Evolutionary conservation across 2,329 filamentous ascomycete genomes (phyloP).

Genomic region (Phialophora verrucosa): DNA sequence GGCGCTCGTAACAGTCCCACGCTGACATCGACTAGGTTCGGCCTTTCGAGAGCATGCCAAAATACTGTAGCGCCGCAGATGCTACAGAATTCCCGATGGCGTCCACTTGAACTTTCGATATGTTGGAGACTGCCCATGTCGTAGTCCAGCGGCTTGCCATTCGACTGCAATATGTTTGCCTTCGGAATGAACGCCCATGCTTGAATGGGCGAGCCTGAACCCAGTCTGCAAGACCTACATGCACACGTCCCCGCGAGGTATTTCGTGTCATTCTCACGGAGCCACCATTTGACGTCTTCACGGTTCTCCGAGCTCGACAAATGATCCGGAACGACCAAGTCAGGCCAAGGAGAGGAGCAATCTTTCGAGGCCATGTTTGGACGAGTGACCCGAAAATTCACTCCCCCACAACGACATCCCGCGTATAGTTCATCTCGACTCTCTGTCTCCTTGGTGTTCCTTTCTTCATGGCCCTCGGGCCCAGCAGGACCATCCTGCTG

Average conservation of each 20-base stretch:
- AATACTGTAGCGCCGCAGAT: slow-evolving; percentile 69
- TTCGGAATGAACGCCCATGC: slow-evolving; percentile 70
- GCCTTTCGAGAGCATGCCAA: slow-evolving; percentile 62
- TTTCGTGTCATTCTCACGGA: slow-evolving; percentile 54
- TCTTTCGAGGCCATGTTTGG: slow-evolving; percentile 56
- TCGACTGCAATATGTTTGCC: slow-evolving; percentile 49
- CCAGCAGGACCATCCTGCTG: neutral
- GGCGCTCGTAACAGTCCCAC: slow-evolving; percentile 61
- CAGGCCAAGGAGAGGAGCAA: slow-evolving; percentile 58
- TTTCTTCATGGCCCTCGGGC: neutral
- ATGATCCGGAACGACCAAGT: slow-evolving; percentile 59
- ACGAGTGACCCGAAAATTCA: slow-evolving; percentile 63
- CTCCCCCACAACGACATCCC: slow-evolving; percentile 50
- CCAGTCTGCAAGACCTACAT: slow-evolving; percentile 67
- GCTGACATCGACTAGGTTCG: slow-evolving; percentile 67
- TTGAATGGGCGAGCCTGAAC: slow-evolving; percentile 67
- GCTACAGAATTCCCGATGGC: slow-evolving; percentile 66
- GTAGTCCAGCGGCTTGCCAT: slow-evolving; percentile 45
- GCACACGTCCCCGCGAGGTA: slow-evolving; percentile 67
- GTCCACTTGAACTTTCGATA: slow-evolving; percentile 61
- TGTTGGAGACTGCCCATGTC: slow-evolving; percentile 54
- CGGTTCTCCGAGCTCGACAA: slow-evolving; percentile 52
- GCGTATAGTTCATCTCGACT: slow-evolving; percentile 44
- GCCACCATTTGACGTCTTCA: slow-evolving; percentile 64
- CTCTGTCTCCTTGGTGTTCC: neutral